Base-by-base conservation (phyloP, 2,329 filamentous ascomycete species). In the Claviceps capensis region DNA sequence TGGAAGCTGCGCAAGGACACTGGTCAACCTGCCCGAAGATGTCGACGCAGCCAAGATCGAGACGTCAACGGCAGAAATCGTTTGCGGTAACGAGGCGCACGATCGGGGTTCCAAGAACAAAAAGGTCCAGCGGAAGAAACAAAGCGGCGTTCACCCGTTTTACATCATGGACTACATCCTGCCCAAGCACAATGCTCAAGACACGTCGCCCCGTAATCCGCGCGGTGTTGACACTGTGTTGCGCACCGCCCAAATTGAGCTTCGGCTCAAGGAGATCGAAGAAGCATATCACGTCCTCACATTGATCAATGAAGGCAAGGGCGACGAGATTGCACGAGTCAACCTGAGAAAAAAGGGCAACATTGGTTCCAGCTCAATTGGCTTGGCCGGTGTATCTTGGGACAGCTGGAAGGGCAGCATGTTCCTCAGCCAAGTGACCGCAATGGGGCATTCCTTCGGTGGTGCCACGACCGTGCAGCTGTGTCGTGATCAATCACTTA, bases 371-470 rank as follows among this genome's bases (percentile, higher is more conserved):
- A 81, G 77, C 54, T 80, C 78, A 0, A 67, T 74, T 45, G 82
- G 80, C 0, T 67, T 85, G 0, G 66, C 73, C 3, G 79, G 77
- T 1, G 61, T 76, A 38, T 57, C 71, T 50, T 86, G 81, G 81
- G 55, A 62, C 0, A 63, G 68, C 9, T 85, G 81, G 82, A 71
- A 72, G 53, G 67, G 69, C 2, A 67, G 77, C 2, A 75, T 85
- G 54, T 72, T 78, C 51, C 65, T 78, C 4, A 65, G 75, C 30
- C 72, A 78, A 48, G 75, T 82, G 17, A 85, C 80, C 1, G 71
- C 78, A 53, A 76, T 82, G 57, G 81, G 82, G 0, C 82, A 86
- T 60, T 83, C 78, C 1, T 85, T 86, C 57, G 82, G 82, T 17
- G 81, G 79, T 2, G 81, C 81, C 8, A 83, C 81, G 1, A 73